phyloP scores from a whole-genome alignment of 305 asterid species.

The Solanum aculeatissimum region DNA sequence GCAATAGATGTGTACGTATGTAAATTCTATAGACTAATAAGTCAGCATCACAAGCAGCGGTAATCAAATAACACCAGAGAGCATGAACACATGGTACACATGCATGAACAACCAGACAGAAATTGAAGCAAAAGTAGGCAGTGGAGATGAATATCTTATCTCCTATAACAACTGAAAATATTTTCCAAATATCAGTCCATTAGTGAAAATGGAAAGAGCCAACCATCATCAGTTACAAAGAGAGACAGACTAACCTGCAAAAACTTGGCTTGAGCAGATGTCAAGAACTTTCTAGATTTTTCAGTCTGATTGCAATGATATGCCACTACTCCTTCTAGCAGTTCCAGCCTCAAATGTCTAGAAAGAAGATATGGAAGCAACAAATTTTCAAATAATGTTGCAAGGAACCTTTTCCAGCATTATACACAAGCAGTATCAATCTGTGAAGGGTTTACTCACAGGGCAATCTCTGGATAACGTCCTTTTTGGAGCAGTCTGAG shows the following conservation, averaged over 20 bases:
- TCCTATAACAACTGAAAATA: neutral
- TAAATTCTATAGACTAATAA: neutral
- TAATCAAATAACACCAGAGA: neutral
- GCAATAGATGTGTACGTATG: neutral
- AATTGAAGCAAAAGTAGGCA: neutral
- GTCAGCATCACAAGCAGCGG: neutral
- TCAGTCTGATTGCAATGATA: conserved; percentile 64
- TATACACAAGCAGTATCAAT: neutral
- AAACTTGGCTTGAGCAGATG: conserved; percentile 64
- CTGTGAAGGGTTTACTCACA: conserved; percentile 38
- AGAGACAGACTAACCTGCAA: conserved; percentile 35
- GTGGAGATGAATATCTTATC: neutral
- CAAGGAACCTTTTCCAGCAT: neutral
- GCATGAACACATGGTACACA: neutral
- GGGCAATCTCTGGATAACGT: conserved; percentile 71
- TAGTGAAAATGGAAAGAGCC: neutral
- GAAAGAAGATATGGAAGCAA: conserved; percentile 4
- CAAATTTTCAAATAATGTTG: neutral
- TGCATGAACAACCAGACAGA: neutral
- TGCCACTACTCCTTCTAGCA: conserved; percentile 89
- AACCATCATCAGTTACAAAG: neutral
- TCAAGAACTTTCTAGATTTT: conserved; percentile 48
- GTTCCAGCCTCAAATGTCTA: conserved; percentile 83
- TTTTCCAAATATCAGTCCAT: neutral
- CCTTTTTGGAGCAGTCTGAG: conserved; percentile 79